Conservation (phyloP, 306 rosid genomes). For the Macrotyloma uniflorum region DNA sequence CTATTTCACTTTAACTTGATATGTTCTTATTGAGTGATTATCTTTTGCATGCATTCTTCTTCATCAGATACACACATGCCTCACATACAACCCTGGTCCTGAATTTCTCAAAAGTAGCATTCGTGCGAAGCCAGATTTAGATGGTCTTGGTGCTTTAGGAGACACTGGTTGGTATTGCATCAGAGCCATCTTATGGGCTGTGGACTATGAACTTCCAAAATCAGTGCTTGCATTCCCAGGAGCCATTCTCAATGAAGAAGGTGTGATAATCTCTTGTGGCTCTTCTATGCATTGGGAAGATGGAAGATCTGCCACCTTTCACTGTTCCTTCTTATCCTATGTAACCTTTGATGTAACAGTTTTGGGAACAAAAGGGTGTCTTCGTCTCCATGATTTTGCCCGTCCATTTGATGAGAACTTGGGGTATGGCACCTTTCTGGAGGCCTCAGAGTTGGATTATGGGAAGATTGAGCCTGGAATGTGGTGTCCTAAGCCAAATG, state of each 20-base stretch:
- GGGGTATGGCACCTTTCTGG: constrained; percentile 28
- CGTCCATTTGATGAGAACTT: constrained; percentile 43
- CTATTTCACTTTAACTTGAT: not conserved
- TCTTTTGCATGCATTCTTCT: not conserved
- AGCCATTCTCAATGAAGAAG: constrained; percentile 33
- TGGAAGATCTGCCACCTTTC: constrained; percentile 41
- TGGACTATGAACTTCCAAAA: constrained; percentile 41
- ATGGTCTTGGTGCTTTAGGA: constrained; percentile 53
- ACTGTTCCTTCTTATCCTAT: constrained; percentile 42
- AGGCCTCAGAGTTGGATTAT: constrained; percentile 43
- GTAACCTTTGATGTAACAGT: constrained; percentile 35
- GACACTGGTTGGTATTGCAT: constrained; percentile 56
- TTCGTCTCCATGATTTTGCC: constrained; percentile 37
- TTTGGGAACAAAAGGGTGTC: constrained; percentile 42
- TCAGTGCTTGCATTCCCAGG: constrained; percentile 43
- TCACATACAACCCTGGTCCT: constrained; percentile 43
- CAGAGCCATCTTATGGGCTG: constrained; percentile 48
- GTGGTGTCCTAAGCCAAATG: constrained; percentile 44
- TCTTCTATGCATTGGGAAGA: constrained; percentile 52
- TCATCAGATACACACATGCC: constrained; percentile 44
- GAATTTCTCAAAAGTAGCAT: constrained; percentile 41
- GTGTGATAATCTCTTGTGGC: constrained; percentile 49
- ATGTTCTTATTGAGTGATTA: not conserved
- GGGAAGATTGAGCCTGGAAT: constrained; percentile 35
- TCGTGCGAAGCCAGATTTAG: constrained; percentile 43